phyloP scores from a whole-genome alignment of 768 basidiomycete genomes.

The Daedaleopsis sinensis region DNA sequence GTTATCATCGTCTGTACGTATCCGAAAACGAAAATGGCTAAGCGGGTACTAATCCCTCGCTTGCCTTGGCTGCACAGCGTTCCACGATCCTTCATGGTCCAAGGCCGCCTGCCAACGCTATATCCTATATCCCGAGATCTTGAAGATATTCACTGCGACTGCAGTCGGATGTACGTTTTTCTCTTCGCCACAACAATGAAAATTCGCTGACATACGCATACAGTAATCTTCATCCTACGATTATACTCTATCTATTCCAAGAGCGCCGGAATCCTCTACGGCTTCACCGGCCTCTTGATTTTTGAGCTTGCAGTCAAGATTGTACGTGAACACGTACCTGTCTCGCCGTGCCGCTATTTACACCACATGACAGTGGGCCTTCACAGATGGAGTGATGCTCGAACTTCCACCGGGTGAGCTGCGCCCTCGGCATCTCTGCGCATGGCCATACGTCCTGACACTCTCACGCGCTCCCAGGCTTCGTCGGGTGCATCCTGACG shows the following conservation, averaged over 20 bases:
- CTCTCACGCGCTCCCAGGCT: conserved; percentile 16
- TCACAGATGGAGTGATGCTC: conserved; percentile 26
- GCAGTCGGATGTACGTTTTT: conserved; percentile 24
- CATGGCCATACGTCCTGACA: background rate
- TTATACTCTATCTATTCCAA: conserved; percentile 29
- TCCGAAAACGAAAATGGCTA: background rate
- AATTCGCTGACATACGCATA: background rate
- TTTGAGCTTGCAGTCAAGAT: conserved; percentile 28
- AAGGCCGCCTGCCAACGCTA: conserved; percentile 23
- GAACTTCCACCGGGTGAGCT: conserved; percentile 28
- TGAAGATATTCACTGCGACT: conserved; percentile 28
- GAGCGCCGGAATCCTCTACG: conserved; percentile 18
- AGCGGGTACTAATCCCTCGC: too few species aligned
- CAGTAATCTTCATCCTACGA: conserved; percentile 31
- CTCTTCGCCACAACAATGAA: background rate
- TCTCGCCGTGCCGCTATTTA: background rate
- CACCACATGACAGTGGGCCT: conserved; percentile 25
- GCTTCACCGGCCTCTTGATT: conserved; percentile 21
- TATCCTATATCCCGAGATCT: conserved; percentile 27
- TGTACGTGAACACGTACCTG: conserved; percentile 8
- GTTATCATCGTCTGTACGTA: conserved; percentile 31
- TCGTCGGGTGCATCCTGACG: conserved; percentile 30
- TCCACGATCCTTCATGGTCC: conserved; percentile 25
- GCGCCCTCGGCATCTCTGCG: background rate
- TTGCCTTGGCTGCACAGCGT: conserved; percentile 10